Evolutionary conservation across 345 rosid genomes (phyloP).

Genomic region (Lepidium sativum): DNA sequence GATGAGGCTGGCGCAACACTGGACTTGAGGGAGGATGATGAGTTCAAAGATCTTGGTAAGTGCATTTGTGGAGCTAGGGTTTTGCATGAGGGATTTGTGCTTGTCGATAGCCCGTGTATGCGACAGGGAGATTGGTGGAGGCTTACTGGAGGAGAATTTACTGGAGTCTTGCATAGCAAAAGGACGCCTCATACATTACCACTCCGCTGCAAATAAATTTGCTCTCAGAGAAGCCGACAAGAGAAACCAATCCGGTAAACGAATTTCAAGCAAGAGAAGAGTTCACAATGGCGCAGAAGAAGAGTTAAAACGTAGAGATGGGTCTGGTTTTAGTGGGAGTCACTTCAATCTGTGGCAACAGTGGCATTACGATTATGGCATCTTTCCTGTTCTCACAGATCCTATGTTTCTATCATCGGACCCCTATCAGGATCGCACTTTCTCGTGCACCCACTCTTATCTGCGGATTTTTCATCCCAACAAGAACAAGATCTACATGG

Average conservation of each 20-base stretch:
- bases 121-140: slow-evolving; percentile 65
- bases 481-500: slow-evolving; percentile 43
- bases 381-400: slow-evolving; percentile 76
- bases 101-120: slow-evolving; percentile 59
- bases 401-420: slow-evolving; percentile 54
- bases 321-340: slow-evolving; percentile 23
- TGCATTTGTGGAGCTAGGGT: slow-evolving; percentile 55
- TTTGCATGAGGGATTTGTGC: slow-evolving; percentile 72
- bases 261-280: slow-evolving; percentile 7
- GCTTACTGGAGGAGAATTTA: slow-evolving; percentile 56
- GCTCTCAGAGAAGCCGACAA: slow-evolving; percentile 31
- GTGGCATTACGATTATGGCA: slow-evolving; percentile 92
- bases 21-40: slow-evolving; percentile 25
- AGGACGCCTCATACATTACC: slow-evolving; percentile 86
- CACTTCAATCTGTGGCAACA: slow-evolving; percentile 64
- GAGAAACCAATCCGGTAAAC: slow-evolving; percentile 27
- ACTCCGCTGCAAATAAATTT: slow-evolving; percentile 47
- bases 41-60: slow-evolving; percentile 44
- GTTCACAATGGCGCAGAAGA: slow-evolving; percentile 1
- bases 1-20: slow-evolving; percentile 1
- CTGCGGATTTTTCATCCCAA: slow-evolving; percentile 55
- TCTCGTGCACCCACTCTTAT: slow-evolving; percentile 38
- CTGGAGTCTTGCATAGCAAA: slow-evolving; percentile 71
- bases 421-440: slow-evolving; percentile 31
- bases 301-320: slow-evolving; percentile 14